A percentile compares a stretch with the other conserved stretches of the same genome.
phyloP scores from a whole-genome alignment of 345 rosid species.

The Eucalyptus dawsonii region DNA sequence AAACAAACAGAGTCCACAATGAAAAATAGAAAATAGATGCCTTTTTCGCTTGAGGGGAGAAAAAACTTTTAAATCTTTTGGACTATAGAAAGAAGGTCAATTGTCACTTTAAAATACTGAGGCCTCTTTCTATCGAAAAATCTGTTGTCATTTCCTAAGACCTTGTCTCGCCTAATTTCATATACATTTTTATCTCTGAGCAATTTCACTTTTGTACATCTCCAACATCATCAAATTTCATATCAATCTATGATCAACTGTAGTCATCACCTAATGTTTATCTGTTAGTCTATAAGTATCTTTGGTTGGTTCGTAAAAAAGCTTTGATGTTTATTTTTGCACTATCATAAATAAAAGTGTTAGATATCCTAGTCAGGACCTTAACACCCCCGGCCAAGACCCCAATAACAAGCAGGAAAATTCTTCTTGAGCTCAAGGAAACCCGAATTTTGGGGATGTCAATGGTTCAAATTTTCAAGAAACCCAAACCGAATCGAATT shows the following conservation, averaged over 20 bases:
- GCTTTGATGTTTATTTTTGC: not conserved
- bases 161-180: not conserved
- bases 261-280: not conserved
- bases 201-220: not conserved
- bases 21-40: not conserved
- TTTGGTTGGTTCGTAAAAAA: not conserved
- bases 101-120: not conserved
- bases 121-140: not conserved
- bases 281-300: not conserved
- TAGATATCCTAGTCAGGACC: not conserved
- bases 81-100: not conserved
- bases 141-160: not conserved
- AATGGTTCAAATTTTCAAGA: not conserved
- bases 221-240: not conserved
- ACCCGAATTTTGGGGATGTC: not conserved
- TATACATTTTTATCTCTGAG: not conserved
- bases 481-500: fast-evolving
- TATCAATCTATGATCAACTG: not conserved
- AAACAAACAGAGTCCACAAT: not conserved
- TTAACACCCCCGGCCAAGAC: no score
- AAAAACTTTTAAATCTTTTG: not conserved
- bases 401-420: no score
- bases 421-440: not conserved
- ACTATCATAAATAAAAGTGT: no score
- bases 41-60: not conserved